These are phyloP conservation scores for Pleurotus cornucopiae DNA, from an alignment of 768 basidiomycete genomes.

Conservation along the genomic window DNA sequence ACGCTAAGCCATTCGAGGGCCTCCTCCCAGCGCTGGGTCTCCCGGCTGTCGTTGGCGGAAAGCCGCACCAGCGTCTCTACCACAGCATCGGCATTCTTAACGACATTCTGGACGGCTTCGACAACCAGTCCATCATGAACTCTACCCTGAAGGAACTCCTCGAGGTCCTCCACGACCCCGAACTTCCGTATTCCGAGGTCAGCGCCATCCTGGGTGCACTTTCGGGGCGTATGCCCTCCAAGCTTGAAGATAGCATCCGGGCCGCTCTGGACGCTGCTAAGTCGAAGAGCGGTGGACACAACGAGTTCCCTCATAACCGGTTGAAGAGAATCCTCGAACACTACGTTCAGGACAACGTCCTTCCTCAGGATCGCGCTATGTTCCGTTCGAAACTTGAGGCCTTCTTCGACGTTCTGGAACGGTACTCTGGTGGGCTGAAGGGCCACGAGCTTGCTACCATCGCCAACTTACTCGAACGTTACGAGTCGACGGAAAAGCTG, in stretches of 20 bases:
- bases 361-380: constrained; percentile 75
- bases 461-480: constrained; percentile 71
- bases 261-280: constrained; percentile 73
- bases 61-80: constrained; percentile 82
- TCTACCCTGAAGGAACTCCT: constrained; percentile 85
- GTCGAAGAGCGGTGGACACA: constrained; percentile 57
- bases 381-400: constrained; percentile 69
- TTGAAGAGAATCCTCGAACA: constrained; percentile 86
- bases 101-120: constrained; percentile 94
- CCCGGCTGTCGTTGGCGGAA: constrained; percentile 82
- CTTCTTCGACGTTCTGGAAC: constrained; percentile 72
- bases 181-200: constrained; percentile 86
- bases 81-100: constrained; percentile 72
- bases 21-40: constrained; percentile 84
- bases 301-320: constrained; percentile 86
- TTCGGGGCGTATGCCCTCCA: constrained; percentile 89
- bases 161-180: constrained; percentile 74
- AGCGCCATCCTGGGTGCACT: constrained; percentile 80
- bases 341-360: constrained; percentile 76
- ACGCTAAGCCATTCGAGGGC: constrained; percentile 97
- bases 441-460: constrained; percentile 80
- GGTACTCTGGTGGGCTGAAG: constrained; percentile 79
- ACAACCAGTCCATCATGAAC: constrained; percentile 90
- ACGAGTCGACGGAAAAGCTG: constrained; percentile 83
- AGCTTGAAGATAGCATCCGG: constrained; percentile 85